Percentiles rank a stretch among this genome's conserved stretches.
Conservation (phyloP, 345 rosid genomes). For the Isatis tinctoria region DNA sequence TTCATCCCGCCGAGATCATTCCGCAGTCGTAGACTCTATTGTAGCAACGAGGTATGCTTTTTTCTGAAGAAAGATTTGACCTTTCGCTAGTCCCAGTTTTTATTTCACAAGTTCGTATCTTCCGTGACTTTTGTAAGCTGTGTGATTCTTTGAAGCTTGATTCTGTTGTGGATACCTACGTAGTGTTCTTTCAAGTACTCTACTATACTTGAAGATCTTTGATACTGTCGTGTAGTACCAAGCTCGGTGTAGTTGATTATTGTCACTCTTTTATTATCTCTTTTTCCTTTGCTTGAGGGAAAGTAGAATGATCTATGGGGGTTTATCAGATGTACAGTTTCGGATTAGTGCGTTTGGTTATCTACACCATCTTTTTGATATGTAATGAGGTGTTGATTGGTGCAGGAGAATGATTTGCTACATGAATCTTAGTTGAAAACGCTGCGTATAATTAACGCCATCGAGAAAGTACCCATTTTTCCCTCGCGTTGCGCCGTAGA, state of each 20-base stretch:
- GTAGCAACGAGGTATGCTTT: slow-evolving; percentile 69
- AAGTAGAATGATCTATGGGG: no score
- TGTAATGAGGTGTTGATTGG: neutral
- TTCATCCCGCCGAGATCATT: slow-evolving; percentile 82
- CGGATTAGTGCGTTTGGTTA: neutral
- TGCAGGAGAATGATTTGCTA: slow-evolving; percentile 89
- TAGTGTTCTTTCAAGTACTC: no score
- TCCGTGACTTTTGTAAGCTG: neutral
- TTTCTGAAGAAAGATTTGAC: neutral
- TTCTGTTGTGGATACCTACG: no score
- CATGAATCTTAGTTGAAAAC: no score
- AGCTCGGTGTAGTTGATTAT: neutral
- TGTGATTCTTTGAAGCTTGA: no score
- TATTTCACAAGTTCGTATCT: neutral
- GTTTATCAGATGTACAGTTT: neutral
- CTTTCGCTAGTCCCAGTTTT: neutral
- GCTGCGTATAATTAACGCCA: no score
- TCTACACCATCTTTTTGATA: neutral
- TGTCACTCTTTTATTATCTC: neutral
- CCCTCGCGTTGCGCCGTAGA: neutral
- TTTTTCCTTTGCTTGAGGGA: neutral
- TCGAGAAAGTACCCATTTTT: no score
- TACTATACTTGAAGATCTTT: no score
- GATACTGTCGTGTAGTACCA: neutral
- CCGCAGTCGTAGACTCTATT: slow-evolving; percentile 79